These are phyloP conservation scores for Nothopassalora personata DNA, from an alignment of 2,329 filamentous ascomycete species.

Conservation along the genomic window DNA sequence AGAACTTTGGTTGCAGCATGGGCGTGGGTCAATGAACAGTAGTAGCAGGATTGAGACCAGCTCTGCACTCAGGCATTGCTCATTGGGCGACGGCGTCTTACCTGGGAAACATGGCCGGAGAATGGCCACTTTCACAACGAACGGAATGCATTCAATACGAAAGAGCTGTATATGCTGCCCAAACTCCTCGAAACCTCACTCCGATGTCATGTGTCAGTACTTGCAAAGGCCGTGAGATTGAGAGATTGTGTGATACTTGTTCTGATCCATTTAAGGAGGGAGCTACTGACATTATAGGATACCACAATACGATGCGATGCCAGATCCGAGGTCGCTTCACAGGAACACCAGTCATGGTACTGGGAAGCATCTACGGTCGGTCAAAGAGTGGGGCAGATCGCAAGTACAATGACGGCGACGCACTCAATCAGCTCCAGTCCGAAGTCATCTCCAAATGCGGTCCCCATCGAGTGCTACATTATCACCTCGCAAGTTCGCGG, in stretches of 20 bases:
- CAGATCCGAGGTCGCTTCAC: neutral
- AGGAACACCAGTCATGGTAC: too few relatives aligned
- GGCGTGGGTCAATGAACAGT: neutral
- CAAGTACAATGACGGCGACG: too few relatives aligned
- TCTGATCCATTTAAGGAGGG: neutral
- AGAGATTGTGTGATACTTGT: neutral
- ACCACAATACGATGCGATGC: neutral
- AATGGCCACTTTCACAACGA: neutral
- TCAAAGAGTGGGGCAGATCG: too few relatives aligned
- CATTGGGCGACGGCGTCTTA: constrained; percentile 10
- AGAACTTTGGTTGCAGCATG: constrained; percentile 3
- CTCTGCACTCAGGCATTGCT: constrained; percentile 4
- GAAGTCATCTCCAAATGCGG: too few relatives aligned
- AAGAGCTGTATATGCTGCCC: constrained; percentile 2
- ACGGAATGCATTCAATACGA: constrained; percentile 1
- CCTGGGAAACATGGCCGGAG: constrained; percentile 1
- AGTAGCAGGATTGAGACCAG: neutral
- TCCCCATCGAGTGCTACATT: too few relatives aligned
- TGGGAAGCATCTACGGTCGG: too few relatives aligned
- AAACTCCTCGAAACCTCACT: neutral
- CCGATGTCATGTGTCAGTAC: neutral
- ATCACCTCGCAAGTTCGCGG: too few relatives aligned
- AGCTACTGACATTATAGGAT: neutral
- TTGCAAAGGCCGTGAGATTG: neutral
- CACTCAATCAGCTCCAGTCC: too few relatives aligned